Conservation (phyloP, 2,329 filamentous ascomycete genomes). For the Xylaria sp. region DNA sequence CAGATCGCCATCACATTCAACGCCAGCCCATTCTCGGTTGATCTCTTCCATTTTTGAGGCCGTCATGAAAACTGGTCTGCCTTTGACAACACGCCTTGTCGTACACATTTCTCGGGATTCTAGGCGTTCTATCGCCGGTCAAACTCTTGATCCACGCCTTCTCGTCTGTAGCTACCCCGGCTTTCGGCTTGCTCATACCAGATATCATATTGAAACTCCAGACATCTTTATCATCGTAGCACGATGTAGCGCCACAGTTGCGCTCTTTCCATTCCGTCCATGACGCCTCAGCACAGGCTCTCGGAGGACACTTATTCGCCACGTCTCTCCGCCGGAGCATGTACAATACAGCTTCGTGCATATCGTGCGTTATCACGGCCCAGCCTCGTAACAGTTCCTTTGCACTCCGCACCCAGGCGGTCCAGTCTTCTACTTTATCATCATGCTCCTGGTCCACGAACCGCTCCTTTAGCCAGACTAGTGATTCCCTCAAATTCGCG, state of each 20-base stretch:
- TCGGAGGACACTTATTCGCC: not conserved
- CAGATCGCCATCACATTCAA: not conserved
- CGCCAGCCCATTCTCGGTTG: not conserved
- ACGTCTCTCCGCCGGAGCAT: conserved; percentile 19
- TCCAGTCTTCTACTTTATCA: not conserved
- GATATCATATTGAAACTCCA: not conserved
- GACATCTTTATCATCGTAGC: conserved; percentile 16
- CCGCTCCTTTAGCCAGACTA: not conserved
- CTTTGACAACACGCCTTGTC: conserved; percentile 34
- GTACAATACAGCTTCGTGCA: conserved; percentile 28
- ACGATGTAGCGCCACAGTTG: conserved; percentile 35
- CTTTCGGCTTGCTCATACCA: conserved; percentile 3
- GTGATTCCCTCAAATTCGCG: not conserved
- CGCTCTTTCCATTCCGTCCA: conserved; percentile 33
- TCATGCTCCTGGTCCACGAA: not conserved
- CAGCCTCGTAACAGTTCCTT: conserved; percentile 24
- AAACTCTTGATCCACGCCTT: conserved; percentile 1
- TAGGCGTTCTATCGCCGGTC: not conserved
- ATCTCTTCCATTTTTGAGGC: conserved; percentile 5
- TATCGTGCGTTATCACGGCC: conserved; percentile 15
- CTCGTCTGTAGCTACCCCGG: conserved; percentile 27
- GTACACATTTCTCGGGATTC: conserved; percentile 27
- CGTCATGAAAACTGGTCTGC: not conserved
- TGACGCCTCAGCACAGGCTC: not conserved
- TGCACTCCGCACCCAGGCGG: conserved; percentile 13